phyloP scores from a whole-genome alignment of 202 grass and related monocot genomes.

The Schoenoplectus tabernaemontani region DNA sequence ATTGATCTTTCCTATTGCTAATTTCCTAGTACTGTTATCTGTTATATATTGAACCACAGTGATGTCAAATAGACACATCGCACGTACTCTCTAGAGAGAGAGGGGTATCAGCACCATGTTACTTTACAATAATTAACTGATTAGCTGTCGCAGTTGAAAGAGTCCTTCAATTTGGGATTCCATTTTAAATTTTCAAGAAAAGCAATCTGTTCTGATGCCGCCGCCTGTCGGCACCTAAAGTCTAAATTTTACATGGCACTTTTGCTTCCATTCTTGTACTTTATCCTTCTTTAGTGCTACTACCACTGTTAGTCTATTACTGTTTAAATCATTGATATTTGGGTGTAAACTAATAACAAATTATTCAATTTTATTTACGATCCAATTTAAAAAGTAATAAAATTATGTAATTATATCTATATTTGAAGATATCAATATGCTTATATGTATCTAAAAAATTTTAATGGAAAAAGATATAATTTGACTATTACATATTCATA shows the following conservation, averaged over 20 bases:
- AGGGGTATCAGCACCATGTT: not conserved
- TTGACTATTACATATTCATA: no score
- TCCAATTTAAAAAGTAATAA: no score
- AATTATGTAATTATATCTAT: no score
- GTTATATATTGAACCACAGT: not conserved
- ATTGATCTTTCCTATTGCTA: no score
- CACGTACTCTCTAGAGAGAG: not conserved
- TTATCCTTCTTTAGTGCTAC: not conserved
- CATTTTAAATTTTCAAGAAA: slow-evolving; percentile 15
- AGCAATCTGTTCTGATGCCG: not conserved
- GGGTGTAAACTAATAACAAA: no score
- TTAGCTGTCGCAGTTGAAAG: not conserved
- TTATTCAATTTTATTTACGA: no score
- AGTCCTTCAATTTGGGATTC: not conserved
- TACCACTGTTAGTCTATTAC: no score
- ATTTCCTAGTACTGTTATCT: not conserved
- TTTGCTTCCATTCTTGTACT: not conserved
- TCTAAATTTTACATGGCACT: not conserved
- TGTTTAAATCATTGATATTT: no score
- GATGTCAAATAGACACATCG: not conserved
- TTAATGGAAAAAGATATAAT: no score
- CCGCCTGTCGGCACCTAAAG: not conserved
- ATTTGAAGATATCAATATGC: no score
- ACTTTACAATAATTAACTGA: not conserved
- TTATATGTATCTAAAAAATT: no score